Conservation (phyloP, 768 basidiomycete genomes). For the Candolleomyces aberdarensis region DNA sequence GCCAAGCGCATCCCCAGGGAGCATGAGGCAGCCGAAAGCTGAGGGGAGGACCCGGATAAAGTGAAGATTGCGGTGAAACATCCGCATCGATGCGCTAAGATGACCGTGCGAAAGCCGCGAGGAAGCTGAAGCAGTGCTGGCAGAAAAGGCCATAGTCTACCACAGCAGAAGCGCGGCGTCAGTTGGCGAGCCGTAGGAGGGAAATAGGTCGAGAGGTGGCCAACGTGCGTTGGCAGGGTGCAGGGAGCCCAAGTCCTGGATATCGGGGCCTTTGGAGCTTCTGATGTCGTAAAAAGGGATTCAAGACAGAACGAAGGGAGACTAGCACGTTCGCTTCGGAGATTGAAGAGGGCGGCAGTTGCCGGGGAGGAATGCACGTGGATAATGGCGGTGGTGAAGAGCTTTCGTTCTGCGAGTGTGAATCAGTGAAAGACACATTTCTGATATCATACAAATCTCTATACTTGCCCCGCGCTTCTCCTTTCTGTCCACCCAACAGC, state of each 20-base stretch:
- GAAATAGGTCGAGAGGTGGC: not conserved
- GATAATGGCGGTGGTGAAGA: not conserved
- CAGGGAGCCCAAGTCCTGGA: not conserved
- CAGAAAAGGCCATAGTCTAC: not conserved
- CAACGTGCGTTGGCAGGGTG: not conserved
- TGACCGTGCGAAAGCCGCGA: not conserved
- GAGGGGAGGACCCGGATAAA: not conserved
- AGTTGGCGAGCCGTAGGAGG: not conserved
- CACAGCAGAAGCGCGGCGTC: not conserved
- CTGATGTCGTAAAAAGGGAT: not conserved
- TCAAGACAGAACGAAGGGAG: not conserved
- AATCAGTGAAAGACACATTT: not conserved
- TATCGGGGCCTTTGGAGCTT: not conserved
- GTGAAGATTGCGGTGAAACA: constrained; percentile 1
- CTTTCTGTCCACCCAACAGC: not conserved
- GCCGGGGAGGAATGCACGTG: constrained; percentile 11
- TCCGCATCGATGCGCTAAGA: not conserved
- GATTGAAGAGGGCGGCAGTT: not conserved
- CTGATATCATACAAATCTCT: not conserved
- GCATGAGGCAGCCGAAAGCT: not conserved
- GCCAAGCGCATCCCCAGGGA: not conserved
- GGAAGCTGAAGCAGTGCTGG: not conserved
- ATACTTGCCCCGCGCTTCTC: not conserved
- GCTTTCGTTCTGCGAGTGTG: not conserved
- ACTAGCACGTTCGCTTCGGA: constrained; percentile 10